These are phyloP conservation scores for Candida railenensis DNA, from an alignment of 805 yeast species.

Conservation along the genomic window DNA sequence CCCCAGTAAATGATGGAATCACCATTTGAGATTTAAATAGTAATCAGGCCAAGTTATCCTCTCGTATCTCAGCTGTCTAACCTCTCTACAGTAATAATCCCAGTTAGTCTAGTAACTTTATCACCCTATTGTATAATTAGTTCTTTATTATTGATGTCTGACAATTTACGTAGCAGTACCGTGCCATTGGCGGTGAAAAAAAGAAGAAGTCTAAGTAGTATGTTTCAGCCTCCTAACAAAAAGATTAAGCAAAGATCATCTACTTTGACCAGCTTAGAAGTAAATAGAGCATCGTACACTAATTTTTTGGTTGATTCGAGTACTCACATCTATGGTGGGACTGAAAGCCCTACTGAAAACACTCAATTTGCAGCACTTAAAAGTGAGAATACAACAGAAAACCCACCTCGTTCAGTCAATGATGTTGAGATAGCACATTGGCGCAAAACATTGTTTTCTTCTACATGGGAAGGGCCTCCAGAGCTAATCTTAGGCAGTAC, in stretches of 20 bases:
- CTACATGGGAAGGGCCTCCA: background rate
- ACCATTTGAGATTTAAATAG: too few relatives aligned
- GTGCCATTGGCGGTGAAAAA: background rate
- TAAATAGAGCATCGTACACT: background rate
- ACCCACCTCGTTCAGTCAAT: background rate
- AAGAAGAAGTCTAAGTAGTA: background rate
- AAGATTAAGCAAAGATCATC: background rate
- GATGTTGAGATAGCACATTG: background rate
- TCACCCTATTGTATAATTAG: background rate
- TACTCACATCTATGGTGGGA: background rate
- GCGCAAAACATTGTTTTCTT: background rate
- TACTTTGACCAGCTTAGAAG: constrained; percentile 4
- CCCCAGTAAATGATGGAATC: too few relatives aligned
- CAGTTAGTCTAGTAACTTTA: too few relatives aligned
- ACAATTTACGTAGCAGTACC: background rate
- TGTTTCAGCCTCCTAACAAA: constrained; percentile 6
- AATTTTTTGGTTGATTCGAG: background rate
- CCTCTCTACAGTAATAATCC: too few relatives aligned
- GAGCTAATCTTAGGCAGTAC: background rate
- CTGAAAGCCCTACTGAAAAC: background rate
- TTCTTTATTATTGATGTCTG: background rate
- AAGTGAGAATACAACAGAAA: background rate
- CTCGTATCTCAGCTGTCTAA: too few relatives aligned
- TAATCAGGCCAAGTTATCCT: too few relatives aligned
- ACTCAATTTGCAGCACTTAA: background rate